Evolutionary conservation across 1,284 basidiomycete species (phyloP).

Genomic region (Polyporus tsugae): DNA sequence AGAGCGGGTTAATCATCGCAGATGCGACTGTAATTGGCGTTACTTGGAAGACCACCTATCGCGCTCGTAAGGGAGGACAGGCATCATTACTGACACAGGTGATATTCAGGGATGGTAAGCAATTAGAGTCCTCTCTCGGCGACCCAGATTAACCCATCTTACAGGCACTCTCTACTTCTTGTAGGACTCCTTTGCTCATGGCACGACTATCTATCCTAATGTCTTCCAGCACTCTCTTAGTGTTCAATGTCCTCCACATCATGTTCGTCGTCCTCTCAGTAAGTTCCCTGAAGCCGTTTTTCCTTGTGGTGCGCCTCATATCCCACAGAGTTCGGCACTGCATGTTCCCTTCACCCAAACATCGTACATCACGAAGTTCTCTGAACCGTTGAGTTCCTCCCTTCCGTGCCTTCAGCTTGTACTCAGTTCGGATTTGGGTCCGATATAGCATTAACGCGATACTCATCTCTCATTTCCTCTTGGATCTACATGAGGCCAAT

Average conservation of each 20-base stretch:
- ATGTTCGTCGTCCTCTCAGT: neutral
- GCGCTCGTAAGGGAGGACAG: neutral
- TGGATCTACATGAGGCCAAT: neutral
- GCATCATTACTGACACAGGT: neutral
- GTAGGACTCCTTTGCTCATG: neutral
- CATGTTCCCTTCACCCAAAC: neutral
- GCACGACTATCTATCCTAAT: neutral
- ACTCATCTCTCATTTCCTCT: neutral
- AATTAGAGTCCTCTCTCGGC: neutral
- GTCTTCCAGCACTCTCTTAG: neutral
- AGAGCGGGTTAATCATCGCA: neutral
- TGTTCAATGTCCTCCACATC: slow-evolving; percentile 1
- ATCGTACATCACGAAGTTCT: neutral
- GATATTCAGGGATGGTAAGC: neutral
- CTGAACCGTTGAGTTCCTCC: neutral
- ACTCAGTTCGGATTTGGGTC: neutral
- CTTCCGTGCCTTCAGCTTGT: neutral
- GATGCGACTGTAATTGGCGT: neutral
- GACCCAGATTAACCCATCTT: neutral
- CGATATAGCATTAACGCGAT: neutral
- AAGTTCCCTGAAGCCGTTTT: no score
- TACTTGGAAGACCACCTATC: neutral
- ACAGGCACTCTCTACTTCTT: neutral
- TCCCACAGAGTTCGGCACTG: neutral
- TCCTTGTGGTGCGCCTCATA: neutral